Conservation (phyloP, 768 basidiomycete genomes). For the Mycena vitilis region DNA sequence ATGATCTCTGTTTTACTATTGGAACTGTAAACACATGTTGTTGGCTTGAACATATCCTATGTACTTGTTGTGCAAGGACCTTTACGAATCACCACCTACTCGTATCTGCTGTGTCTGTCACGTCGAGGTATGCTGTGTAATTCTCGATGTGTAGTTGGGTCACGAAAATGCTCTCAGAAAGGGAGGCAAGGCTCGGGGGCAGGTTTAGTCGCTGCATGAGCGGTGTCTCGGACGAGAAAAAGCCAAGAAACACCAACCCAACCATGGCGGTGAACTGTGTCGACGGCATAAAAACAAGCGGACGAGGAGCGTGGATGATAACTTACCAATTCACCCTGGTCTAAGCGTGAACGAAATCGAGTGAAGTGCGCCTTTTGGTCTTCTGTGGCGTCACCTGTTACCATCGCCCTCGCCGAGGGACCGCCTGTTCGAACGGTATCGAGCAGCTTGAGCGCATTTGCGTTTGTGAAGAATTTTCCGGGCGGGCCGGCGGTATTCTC, state of each 20-base stretch:
- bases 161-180: conserved; percentile 60
- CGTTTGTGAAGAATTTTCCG: conserved; percentile 69
- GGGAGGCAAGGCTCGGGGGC: conserved; percentile 56
- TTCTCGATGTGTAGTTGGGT: conserved; percentile 69
- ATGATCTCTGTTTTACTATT: neutral
- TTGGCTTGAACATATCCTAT: conserved; percentile 7
- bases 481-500: conserved; percentile 50
- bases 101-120: conserved; percentile 46
- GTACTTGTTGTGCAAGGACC: neutral
- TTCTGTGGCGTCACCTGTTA: conserved; percentile 53
- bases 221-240: conserved; percentile 66
- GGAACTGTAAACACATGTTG: neutral
- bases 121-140: conserved; percentile 68
- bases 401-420: conserved; percentile 58
- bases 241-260: conserved; percentile 63
- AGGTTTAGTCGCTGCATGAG: conserved; percentile 63
- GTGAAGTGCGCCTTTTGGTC: conserved; percentile 60
- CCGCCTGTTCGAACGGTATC: conserved; percentile 64
- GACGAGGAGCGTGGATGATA: neutral
- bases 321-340: conserved; percentile 66
- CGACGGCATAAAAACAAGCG: conserved; percentile 6
- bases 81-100: conserved; percentile 22
- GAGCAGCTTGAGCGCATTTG: conserved; percentile 62
- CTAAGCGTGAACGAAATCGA: conserved; percentile 61
- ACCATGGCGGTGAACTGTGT: conserved; percentile 68